Conservation (phyloP, 306 rosid species). For the Cercis canadensis region DNA sequence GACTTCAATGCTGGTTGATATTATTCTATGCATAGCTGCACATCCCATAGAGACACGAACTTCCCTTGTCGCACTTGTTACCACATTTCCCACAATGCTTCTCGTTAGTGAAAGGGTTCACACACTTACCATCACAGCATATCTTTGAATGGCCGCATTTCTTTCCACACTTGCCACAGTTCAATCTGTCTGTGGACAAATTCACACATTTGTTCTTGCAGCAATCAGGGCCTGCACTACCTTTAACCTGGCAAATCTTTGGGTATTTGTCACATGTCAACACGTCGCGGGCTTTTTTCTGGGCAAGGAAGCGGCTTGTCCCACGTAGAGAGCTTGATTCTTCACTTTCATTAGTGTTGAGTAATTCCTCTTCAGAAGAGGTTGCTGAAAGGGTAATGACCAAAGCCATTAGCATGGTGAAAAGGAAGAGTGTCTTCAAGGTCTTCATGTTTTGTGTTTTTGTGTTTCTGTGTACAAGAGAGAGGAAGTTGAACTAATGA, state of each 20-base stretch:
- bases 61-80: conserved; percentile 52
- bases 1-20: too few species aligned
- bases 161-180: conserved; percentile 75
- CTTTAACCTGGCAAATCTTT: conserved; percentile 35
- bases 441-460: conserved; percentile 37
- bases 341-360: neutral
- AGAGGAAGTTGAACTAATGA: neutral
- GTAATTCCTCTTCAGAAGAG: neutral
- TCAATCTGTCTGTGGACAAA: conserved; percentile 40
- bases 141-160: conserved; percentile 59
- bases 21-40: conserved; percentile 64
- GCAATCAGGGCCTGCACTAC: conserved; percentile 47
- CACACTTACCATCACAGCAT: conserved; percentile 71
- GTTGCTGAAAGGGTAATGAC: conserved; percentile 30
- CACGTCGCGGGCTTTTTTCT: neutral
- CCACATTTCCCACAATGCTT: conserved; percentile 72
- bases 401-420: conserved; percentile 41
- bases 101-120: conserved; percentile 52
- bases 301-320: conserved; percentile 40
- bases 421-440: conserved; percentile 29
- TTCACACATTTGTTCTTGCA: conserved; percentile 64
- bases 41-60: conserved; percentile 61
- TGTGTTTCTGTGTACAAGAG: neutral
- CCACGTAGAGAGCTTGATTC: conserved; percentile 25
- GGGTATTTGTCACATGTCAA: conserved; percentile 49